phyloP scores from a whole-genome alignment of 805 yeast species.

The Metschnikowia kofuensis region DNA sequence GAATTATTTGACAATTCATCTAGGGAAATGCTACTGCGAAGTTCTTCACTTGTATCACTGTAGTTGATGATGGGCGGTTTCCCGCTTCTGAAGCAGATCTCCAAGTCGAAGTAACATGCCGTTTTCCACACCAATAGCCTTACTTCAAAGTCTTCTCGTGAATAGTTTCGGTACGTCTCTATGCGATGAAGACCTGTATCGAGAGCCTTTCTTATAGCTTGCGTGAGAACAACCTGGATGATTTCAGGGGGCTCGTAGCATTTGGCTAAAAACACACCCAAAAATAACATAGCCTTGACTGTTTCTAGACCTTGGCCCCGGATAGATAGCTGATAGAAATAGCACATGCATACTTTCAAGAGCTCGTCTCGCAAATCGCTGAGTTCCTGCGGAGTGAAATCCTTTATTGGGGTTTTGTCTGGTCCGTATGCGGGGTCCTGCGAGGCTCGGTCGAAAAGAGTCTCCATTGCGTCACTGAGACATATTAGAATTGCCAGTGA shows the following conservation, averaged over 20 bases:
- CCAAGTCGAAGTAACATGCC: slow-evolving; percentile 46
- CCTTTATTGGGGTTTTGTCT: neutral
- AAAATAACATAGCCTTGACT: slow-evolving; percentile 9
- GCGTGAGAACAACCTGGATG: slow-evolving; percentile 37
- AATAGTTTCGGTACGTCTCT: slow-evolving; percentile 39
- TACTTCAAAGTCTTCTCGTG: slow-evolving; percentile 29
- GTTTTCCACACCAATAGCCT: slow-evolving; percentile 49
- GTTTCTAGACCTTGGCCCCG: slow-evolving; percentile 10
- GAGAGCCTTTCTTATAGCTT: slow-evolving; percentile 50
- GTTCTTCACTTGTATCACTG: slow-evolving; percentile 26
- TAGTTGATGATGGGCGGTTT: slow-evolving; percentile 46
- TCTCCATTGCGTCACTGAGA: slow-evolving; percentile 7
- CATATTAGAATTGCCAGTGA: slow-evolving; percentile 9
- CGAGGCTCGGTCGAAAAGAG: neutral
- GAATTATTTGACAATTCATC: neutral
- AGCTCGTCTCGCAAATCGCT: slow-evolving; percentile 1
- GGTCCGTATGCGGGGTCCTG: neutral
- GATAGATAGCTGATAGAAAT: slow-evolving; percentile 6
- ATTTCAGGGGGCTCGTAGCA: slow-evolving; percentile 15
- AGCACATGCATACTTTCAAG: slow-evolving; percentile 5
- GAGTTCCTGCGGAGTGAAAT: neutral
- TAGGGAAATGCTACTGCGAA: neutral
- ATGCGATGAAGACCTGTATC: slow-evolving; percentile 55
- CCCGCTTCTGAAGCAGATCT: slow-evolving; percentile 43
- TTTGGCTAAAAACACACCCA: slow-evolving; percentile 6